Evolutionary conservation across 1,284 basidiomycete genomes (phyloP), one percentile per base, ranked within the genome.

Genomic region (Trametes sp.): DNA sequence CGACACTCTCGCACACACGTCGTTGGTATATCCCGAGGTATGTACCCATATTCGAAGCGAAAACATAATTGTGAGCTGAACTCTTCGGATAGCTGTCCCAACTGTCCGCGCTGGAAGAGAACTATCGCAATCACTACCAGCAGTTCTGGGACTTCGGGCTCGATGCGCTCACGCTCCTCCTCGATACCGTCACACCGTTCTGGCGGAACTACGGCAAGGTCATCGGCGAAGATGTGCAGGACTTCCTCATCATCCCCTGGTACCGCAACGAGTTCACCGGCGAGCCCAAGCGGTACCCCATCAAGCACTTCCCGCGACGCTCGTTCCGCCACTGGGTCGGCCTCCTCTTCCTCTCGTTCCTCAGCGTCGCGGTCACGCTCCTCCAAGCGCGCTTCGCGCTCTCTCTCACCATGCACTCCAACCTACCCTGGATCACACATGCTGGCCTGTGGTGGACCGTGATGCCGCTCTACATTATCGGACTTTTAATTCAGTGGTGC

Each of bases 241-340:
- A 91, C 67, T 92, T 92, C 72, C 83, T 92, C 65, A 89, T 92
- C 68, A 85, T 93, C 64, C 90, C 90, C 10, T 82, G 89, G 70
- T 92, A 92, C 69, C 84, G 91, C 45, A 90, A 92, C 73, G 90
- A 92, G 70, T 92, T 92, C 72, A 92, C 90, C 0, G 90, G 90
- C 42, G 88, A 90, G 77, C 61, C 84, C 41, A 88, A 89, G 67
- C 81, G 86, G 69, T 92, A 91, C 70, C 80, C 78, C 5, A 84
- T 92, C 70, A 72, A 74, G 38, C 73, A 70, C 1, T 74, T 92
- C 52, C 90, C 90, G n/a, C 76, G 71, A 60, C 86, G 90, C 26
- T 88, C 89, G 2, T 67, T 84, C 57, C 82, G 80, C 2, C 90
- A 92, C 66, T 92, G 89, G 89, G 67, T 87, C 21, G 84, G 82